Conservation (phyloP, 352 stramenopile species). For the Phytophthora melonis region DNA sequence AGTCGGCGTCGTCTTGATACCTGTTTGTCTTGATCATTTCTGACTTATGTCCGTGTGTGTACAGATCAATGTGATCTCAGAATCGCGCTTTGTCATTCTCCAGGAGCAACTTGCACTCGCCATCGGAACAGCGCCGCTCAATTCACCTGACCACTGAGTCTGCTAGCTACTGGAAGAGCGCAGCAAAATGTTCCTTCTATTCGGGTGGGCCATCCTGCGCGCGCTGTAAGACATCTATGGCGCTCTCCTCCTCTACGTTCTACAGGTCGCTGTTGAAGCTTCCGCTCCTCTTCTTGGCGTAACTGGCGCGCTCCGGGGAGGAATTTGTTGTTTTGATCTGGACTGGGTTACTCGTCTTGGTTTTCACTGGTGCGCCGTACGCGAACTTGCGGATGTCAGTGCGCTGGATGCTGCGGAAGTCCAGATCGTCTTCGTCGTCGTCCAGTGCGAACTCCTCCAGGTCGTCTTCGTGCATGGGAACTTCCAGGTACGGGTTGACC, state of each 20-base stretch:
- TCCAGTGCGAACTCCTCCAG: conserved; percentile 82
- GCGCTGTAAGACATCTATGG: conserved; percentile 8
- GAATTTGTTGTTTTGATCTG: conserved; percentile 21
- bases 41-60: conserved; percentile 4
- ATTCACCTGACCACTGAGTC: conserved; percentile 7
- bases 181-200: conserved; percentile 27
- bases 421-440: conserved; percentile 57
- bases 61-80: conserved; percentile 37
- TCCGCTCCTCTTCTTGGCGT: conserved; percentile 39
- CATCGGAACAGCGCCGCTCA: not conserved
- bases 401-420: conserved; percentile 48
- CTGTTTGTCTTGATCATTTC: conserved; percentile 7
- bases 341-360: conserved; percentile 13
- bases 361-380: conserved; percentile 36
- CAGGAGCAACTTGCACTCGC: conserved; percentile 19
- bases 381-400: conserved; percentile 48
- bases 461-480: conserved; percentile 77
- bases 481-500: conserved; percentile 93
- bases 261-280: conserved; percentile 41
- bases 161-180: not conserved
- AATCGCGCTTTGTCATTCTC: conserved; percentile 19
- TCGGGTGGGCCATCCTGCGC: conserved; percentile 9
- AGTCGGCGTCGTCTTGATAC: conserved; percentile 12
- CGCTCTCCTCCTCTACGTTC: conserved; percentile 20
- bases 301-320: conserved; percentile 6